Evolutionary conservation across 139 green algal species (phyloP).

Genomic region (Ettlia oleoabundans): DNA sequence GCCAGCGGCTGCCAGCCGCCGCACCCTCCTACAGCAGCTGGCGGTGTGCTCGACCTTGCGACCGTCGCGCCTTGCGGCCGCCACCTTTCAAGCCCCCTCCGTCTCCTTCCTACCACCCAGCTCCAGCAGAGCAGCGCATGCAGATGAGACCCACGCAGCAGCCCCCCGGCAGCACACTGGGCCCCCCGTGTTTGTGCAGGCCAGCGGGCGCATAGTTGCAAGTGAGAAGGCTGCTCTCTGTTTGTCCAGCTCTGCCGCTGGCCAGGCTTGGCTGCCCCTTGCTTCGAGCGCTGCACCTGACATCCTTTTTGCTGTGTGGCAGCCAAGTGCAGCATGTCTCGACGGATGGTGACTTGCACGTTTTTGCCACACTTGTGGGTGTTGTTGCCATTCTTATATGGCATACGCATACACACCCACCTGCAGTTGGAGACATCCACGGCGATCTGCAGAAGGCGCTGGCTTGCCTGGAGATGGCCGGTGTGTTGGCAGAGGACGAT

Average conservation of each 20-base stretch:
- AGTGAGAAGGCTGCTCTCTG: slow-evolving; percentile 56
- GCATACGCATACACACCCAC: background rate
- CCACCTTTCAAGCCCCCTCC: slow-evolving; percentile 22
- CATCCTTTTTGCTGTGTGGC: too few relatives aligned
- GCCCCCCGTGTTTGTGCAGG: slow-evolving; percentile 74
- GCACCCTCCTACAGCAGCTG: slow-evolving; percentile 16
- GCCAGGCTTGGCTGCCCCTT: too few relatives aligned
- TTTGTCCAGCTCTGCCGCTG: background rate
- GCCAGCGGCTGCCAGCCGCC: background rate
- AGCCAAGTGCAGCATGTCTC: too few relatives aligned
- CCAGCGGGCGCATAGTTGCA: slow-evolving; percentile 78
- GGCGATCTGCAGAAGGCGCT: slow-evolving; percentile 88
- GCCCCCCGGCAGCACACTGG: slow-evolving; percentile 9
- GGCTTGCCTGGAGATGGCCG: slow-evolving; percentile 70
- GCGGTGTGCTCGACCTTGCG: background rate
- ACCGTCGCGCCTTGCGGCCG: background rate
- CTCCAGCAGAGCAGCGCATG: background rate
- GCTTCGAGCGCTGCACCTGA: background rate
- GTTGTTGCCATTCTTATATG: background rate
- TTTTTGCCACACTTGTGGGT: too few relatives aligned
- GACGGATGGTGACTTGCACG: too few relatives aligned
- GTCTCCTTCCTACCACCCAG: slow-evolving; percentile 24
- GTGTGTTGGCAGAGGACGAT: slow-evolving; percentile 64
- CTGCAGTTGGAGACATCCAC: slow-evolving; percentile 91
- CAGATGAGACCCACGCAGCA: background rate